Base-by-base conservation (phyloP, 257 asterid genomes). In the Solanum tarijense region DNA sequence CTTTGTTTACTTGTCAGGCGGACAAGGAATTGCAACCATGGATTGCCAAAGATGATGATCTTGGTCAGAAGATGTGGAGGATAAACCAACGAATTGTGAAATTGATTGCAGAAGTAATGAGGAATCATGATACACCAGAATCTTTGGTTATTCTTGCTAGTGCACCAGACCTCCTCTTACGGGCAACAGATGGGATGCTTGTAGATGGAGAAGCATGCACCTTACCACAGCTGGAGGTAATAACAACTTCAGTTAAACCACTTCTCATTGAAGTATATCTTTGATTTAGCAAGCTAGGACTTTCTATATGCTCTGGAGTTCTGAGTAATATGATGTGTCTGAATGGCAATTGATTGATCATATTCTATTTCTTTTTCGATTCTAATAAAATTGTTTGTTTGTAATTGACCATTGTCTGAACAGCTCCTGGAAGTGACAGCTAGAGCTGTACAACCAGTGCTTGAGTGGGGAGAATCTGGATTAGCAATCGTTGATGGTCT, bases 191-290 rank as follows among this genome's bases (percentile, higher is more conserved):
- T 32, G 99, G 99, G 72, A 94, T 97, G 98, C 98, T 97, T 69
- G 99, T 97, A 27, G 99, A 97, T 88, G 99, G 99, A 82, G 99
- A 96, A 96, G 99, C 99, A 83, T 97, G 99, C 94, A 97, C 99
- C 90, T 92, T 96, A 87, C 98, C 99, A 0, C 99, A 97, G 92
- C 94, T 97, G 74, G 99, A 97, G 99, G 99, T 97, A 90, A 74
- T 62, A 87, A 66, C 82, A 41, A 12, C 69, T 86, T 48, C 86
- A 31, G 82, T 39, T 41, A 27, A 85, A 85, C 21, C 83, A 83
- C 48, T 46, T 46, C 27, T 10, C 87, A 25, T 65, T 35, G 35
- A 84, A 84, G 65, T 79, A 79, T 4, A 14, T 46, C 27, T 29
- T 29, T 43, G n/a, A 79, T 79, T 48, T 65, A 18, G 43, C 39